Base-by-base conservation (phyloP, 129 eudicot species). In the Rutidosis leptorrhynchoides region DNA sequence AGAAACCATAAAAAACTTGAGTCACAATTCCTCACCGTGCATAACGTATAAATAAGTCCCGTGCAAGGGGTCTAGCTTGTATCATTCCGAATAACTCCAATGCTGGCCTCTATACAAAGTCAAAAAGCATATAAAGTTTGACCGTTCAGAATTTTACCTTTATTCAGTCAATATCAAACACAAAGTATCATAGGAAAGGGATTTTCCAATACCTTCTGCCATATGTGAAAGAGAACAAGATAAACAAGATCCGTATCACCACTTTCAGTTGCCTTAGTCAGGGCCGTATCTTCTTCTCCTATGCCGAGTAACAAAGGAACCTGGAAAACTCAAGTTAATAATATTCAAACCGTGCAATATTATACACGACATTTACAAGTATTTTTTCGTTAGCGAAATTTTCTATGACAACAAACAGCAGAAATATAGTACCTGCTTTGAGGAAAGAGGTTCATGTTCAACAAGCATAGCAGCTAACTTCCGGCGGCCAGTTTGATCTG, bases 401-500 rank as follows among this genome's bases (percentile, higher is more conserved):
- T 20, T 55, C 26, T 4, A 55, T 42, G 6, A 14, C 64, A 17
- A 16, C 56, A 23, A 9, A n/a, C 68, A 17, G 22, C 48, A 23
- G 21, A 16, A 24, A 49, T 7, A 57, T 6, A 22, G 26, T 58
- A 94, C 99, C 97, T 94, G 99, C 74, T 94, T 94, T 7, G 97
- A 89, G 71, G 99, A 84, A 59, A 83, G 95, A 51, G 99, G 99
- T 58, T 94, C 99, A 80, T 94, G 95, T 79, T 94, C 96, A 74
- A 94, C 85, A 42, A 94, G 92, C 96, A 90, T 85, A 42, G 97
- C 96, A 74, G 99, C 99, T 79, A 94, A 84, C 78, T 94, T 94
- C 73, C 99, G 76, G 9, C 97, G 87, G 35, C 99, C 93, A 64
- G 56, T 82, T 80, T 94, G 91, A 82, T 94, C 97, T 59, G 99